Conservation (phyloP, 768 basidiomycete genomes). For the Lentinus tigrinus region DNA sequence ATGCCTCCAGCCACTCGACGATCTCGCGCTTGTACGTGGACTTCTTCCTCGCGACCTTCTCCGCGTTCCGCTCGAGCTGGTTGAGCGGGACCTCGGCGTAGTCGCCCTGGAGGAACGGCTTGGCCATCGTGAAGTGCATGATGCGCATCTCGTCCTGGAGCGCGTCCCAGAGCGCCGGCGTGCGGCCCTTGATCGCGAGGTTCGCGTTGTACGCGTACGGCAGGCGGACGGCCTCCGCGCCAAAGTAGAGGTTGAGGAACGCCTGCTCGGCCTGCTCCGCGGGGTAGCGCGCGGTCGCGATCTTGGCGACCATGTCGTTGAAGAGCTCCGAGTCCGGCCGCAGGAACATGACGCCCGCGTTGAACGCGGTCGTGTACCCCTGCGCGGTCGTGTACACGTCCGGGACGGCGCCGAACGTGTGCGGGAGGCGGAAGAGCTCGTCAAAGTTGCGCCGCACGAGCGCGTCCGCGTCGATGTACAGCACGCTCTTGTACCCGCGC, state of each 20-base stretch:
- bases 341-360: constrained; percentile 36
- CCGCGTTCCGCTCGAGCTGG: constrained; percentile 19
- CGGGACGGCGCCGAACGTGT: constrained; percentile 34
- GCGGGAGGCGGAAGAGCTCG: constrained; percentile 34
- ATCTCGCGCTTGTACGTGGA: constrained; percentile 20
- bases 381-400: constrained; percentile 28
- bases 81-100: constrained; percentile 22
- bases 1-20: constrained; percentile 26
- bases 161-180: constrained; percentile 31
- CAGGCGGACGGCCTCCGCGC: constrained; percentile 30
- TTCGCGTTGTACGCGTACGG: constrained; percentile 38
- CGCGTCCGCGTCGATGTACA: constrained; percentile 38
- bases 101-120: constrained; percentile 27
- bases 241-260: constrained; percentile 41
- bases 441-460: constrained; percentile 33
- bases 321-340: constrained; percentile 31
- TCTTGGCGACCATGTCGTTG: constrained; percentile 32
- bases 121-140: constrained; percentile 35
- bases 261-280: constrained; percentile 42
- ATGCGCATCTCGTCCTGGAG: constrained; percentile 30
- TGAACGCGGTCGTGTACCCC: constrained; percentile 33
- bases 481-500: constrained; percentile 25
- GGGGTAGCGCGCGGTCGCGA: constrained; percentile 39
- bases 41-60: constrained; percentile 17
- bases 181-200: constrained; percentile 34